Conservation (phyloP, 1,139 yeast species). For the Yamadazyma siamensis region DNA sequence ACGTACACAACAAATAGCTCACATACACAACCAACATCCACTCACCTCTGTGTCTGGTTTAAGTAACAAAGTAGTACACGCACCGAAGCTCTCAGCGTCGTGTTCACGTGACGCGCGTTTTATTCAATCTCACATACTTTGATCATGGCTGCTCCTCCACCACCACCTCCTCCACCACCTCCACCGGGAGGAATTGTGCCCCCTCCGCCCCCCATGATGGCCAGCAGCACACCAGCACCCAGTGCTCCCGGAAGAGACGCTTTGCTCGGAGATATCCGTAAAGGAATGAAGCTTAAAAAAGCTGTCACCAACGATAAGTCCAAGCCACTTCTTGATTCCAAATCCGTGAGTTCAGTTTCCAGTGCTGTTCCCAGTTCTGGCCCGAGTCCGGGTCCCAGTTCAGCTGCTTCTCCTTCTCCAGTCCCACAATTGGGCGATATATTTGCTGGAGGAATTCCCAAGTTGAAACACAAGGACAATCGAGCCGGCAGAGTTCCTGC, state of each 20-base stretch:
- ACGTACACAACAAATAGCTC: no score
- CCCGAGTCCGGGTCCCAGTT: slow-evolving; percentile 11
- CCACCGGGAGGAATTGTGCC: slow-evolving; percentile 30
- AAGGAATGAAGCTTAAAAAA: slow-evolving; percentile 72
- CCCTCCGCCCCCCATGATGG: no score
- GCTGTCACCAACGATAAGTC: slow-evolving; percentile 53
- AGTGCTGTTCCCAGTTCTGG: slow-evolving; percentile 9
- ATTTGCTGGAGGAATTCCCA: slow-evolving; percentile 86
- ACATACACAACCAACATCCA: no score
- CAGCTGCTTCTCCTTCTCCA: slow-evolving; percentile 20
- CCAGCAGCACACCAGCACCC: no score
- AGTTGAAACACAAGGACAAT: slow-evolving; percentile 53
- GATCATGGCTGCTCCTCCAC: slow-evolving; percentile 16
- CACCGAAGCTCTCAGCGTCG: no score
- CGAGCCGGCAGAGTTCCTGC: slow-evolving; percentile 42
- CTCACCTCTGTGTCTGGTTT: no score
- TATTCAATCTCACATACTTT: no score
- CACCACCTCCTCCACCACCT: slow-evolving; percentile 38
- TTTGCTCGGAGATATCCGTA: slow-evolving; percentile 78
- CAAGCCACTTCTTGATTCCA: slow-evolving; percentile 38
- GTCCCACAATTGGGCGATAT: slow-evolving; percentile 71
- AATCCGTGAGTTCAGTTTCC: slow-evolving; percentile 11
- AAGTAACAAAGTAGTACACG: no score
- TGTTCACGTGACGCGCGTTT: no score
- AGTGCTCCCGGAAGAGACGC: slow-evolving; percentile 65